Percentiles rank a stretch among this genome's conserved stretches.
These are phyloP conservation scores for Amesomyces nigricolor DNA, from an alignment of 2,329 filamentous ascomycete genomes.

Conservation along the genomic window DNA sequence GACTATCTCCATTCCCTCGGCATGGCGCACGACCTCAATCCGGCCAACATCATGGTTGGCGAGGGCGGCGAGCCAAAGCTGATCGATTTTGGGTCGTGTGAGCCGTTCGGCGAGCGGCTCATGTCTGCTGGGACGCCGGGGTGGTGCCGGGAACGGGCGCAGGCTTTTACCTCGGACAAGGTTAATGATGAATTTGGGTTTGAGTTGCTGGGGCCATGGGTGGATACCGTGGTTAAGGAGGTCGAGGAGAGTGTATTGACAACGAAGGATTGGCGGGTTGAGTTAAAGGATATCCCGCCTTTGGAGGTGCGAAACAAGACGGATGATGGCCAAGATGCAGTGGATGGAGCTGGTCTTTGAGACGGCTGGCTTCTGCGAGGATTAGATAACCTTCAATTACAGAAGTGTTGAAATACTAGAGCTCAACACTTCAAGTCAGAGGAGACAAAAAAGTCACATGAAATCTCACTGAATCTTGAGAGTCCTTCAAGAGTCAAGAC, in stretches of 20 bases:
- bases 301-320: neutral
- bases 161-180: neutral
- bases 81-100: neutral
- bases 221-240: neutral
- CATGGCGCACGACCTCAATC: neutral
- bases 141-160: neutral
- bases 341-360: too few species aligned
- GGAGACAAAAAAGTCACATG: too few species aligned
- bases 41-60: neutral
- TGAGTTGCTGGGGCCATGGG: neutral
- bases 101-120: neutral
- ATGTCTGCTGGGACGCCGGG: neutral
- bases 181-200: neutral
- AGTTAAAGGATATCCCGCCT: neutral
- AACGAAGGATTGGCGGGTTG: neutral
- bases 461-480: too few species aligned
- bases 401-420: too few species aligned
- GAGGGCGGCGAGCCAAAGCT: neutral
- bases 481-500: too few species aligned
- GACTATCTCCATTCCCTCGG: neutral
- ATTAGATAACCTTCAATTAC: too few species aligned
- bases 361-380: neutral
- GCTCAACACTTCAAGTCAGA: too few species aligned
- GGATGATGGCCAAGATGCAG: neutral
- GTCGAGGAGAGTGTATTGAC: neutral